phyloP scores from a whole-genome alignment of 2,329 filamentous ascomycete genomes.

The Cladosporium sphaerospermum region DNA sequence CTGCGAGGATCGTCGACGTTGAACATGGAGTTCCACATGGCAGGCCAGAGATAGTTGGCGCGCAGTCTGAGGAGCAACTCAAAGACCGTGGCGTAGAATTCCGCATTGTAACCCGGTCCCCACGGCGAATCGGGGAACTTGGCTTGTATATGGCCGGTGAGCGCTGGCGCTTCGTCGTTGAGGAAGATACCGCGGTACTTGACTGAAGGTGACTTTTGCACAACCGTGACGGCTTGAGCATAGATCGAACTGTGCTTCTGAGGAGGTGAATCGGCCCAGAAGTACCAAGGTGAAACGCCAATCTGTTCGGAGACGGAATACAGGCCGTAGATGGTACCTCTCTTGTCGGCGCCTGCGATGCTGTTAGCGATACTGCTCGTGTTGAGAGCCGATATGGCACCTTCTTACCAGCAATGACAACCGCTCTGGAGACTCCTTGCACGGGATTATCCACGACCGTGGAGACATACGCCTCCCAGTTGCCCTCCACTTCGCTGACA shows the following conservation, averaged over 20 bases:
- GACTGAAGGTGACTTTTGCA: conserved; percentile 55
- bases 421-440: conserved; percentile 49
- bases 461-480: conserved; percentile 65
- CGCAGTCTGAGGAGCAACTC: conserved; percentile 63
- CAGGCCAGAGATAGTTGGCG: conserved; percentile 72
- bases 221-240: conserved; percentile 47
- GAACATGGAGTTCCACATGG: conserved; percentile 66
- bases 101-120: conserved; percentile 31
- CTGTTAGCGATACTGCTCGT: background rate
- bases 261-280: conserved; percentile 58
- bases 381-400: background rate
- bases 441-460: conserved; percentile 53
- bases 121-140: conserved; percentile 38
- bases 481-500: conserved; percentile 50
- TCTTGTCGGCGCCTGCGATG: conserved; percentile 50
- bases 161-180: conserved; percentile 62
- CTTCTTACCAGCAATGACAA: conserved; percentile 55
- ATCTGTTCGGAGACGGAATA: conserved; percentile 70
- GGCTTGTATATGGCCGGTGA: conserved; percentile 61
- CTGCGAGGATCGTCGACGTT: conserved; percentile 64
- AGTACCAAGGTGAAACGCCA: conserved; percentile 66
- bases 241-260: conserved; percentile 50
- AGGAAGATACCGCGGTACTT: conserved; percentile 66
- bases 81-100: conserved; percentile 64
- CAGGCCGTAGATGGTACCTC: conserved; percentile 63